These are phyloP conservation scores for Rhinocladiella similis DNA, from an alignment of 2,329 filamentous ascomycete genomes.

Conservation along the genomic window DNA sequence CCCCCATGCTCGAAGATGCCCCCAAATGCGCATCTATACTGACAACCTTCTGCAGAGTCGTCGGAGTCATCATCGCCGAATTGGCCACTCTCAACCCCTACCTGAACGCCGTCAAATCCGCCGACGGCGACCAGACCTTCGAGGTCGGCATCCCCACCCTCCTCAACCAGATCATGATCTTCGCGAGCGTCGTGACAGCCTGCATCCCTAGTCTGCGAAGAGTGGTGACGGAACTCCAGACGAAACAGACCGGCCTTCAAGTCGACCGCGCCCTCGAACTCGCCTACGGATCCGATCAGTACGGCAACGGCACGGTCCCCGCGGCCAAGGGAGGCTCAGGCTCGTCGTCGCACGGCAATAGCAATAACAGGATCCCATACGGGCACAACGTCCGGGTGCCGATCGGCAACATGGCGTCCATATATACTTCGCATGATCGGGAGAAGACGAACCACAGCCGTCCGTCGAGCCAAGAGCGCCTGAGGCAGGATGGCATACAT, in stretches of 20 bases:
- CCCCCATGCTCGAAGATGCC: too few relatives aligned
- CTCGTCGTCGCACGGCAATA: background rate
- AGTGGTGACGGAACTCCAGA: background rate
- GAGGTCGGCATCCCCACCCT: background rate
- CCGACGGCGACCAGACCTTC: background rate
- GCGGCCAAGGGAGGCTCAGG: background rate
- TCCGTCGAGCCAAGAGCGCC: background rate
- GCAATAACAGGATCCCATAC: background rate
- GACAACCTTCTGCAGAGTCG: background rate
- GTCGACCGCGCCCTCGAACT: background rate
- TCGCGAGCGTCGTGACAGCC: background rate
- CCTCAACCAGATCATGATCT: background rate
- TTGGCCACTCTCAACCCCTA: background rate
- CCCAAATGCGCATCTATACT: background rate
- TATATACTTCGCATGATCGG: background rate
- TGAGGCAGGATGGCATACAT: background rate
- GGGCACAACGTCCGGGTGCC: background rate
- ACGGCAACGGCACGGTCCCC: background rate
- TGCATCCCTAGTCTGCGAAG: slow-evolving; percentile 1
- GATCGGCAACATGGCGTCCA: background rate
- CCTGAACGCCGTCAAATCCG: background rate
- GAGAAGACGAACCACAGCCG: background rate
- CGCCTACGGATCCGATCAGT: background rate
- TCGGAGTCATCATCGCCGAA: background rate
- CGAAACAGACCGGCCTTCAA: background rate